Evolutionary conservation across 768 basidiomycete genomes (phyloP), one percentile per base, ranked within the genome.

Genomic region (Serendipita sp.): DNA sequence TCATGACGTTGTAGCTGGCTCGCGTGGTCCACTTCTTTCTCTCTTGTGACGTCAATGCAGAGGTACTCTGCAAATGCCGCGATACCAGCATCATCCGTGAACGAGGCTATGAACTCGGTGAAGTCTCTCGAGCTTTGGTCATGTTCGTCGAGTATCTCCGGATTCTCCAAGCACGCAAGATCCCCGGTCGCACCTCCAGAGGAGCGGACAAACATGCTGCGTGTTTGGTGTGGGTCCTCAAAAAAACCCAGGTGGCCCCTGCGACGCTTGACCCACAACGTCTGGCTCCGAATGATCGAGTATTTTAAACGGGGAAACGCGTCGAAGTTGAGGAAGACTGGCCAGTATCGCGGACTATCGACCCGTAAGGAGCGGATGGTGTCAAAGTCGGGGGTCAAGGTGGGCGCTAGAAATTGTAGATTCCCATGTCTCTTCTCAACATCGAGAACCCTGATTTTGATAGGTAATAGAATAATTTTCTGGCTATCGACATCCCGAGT

Each of bases 311-410:
- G 78, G 2, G 82, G 78, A 61, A 84, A 78, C 43, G 82, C 75
- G 42, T 82, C 79, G 20, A 88, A 81, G 68, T 94, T 88, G 34
- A 97, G 80, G 64, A 85, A 83, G 73, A 94, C 88, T 0, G 93
- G 87, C 90, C 91, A 96, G 72, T 99, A 98, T 3, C 96, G 83
- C 16, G 92, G 93, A 0, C 90, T 96, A 68, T 97, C 93, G 24
- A 94, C 85, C 50, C 86, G 79, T 67, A 99, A 86, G 3, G 88
- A 86, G 50, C 83, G 74, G 14, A 98, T 77, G 63, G 80, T 83
- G 69, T 88, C 84, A 65, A 97, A 81, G 65, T 94, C 88, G 0
- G 93, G 92, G 64, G 96, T 87, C 3, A 98, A 79, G 0, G 95
- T 95, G 0, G 96, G 96, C 0, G 92, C 88, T 62, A 94, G 91